Conservation (phyloP, 208 protist genomes). For the Wallacemonas collosoma region DNA sequence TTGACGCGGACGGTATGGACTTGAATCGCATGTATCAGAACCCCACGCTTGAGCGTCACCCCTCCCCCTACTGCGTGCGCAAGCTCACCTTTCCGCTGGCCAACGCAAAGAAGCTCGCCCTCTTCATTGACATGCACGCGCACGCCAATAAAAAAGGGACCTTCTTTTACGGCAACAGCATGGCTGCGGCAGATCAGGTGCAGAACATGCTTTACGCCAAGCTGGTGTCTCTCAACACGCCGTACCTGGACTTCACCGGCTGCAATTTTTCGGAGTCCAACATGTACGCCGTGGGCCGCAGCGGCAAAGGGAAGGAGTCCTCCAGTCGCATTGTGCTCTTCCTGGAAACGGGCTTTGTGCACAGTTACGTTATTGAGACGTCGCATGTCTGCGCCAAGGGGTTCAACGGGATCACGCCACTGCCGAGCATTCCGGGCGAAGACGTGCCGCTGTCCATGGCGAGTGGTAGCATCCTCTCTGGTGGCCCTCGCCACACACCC, state of each 20-base stretch:
- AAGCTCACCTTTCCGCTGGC: conserved; percentile 52
- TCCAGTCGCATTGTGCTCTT: conserved; percentile 88
- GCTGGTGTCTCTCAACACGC: conserved; percentile 90
- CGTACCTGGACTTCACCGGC: conserved; percentile 90
- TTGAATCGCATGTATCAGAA: conserved; percentile 94
- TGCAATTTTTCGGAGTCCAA: conserved; percentile 93
- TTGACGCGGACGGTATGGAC: conserved; percentile 90
- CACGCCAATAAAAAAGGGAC: conserved; percentile 93
- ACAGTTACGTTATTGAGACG: conserved; percentile 92
- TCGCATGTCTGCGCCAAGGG: conserved; percentile 83
- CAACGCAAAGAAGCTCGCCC: conserved; percentile 39
- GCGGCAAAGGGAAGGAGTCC: conserved; percentile 90
- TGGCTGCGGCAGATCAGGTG: conserved; percentile 62
- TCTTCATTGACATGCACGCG: conserved; percentile 95
- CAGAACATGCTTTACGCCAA: conserved; percentile 89
- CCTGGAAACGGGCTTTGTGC: conserved; percentile 73
- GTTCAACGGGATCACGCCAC: conserved; percentile 46
- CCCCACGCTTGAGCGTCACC: conserved; percentile 71
- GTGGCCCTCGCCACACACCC: conserved; percentile 51
- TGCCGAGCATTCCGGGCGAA: conserved; percentile 33
- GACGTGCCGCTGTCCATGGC: conserved; percentile 22
- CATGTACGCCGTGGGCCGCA: conserved; percentile 88
- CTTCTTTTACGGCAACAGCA: conserved; percentile 95
- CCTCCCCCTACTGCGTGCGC: conserved; percentile 74
- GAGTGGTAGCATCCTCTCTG: conserved; percentile 16